Evolutionary conservation across 495 filamentous ascomycete species (phyloP).

Genomic region (Penicillium ochrochloron): DNA sequence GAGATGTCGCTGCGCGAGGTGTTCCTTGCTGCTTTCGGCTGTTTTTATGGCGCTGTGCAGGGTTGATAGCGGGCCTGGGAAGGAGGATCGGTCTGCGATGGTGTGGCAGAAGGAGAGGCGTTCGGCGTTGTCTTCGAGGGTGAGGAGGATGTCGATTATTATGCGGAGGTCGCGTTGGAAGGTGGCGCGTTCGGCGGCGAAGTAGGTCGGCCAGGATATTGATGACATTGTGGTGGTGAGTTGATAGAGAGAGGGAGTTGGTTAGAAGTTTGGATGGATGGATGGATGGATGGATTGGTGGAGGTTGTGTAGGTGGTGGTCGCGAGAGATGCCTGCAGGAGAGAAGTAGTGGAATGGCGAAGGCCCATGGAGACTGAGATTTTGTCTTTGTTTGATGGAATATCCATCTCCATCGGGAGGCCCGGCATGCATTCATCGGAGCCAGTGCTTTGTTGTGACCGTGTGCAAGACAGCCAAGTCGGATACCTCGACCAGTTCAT

Average conservation of each 20-base stretch:
- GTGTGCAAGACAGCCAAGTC: background rate
- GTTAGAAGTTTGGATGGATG: too few relatives aligned
- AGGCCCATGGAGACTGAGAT: too few relatives aligned
- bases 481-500: background rate
- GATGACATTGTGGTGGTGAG: background rate
- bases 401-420: background rate
- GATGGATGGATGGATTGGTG: background rate
- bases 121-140: background rate
- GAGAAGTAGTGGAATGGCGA: background rate
- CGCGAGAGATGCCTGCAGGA: background rate
- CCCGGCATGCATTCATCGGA: background rate
- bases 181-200: constrained; percentile 2
- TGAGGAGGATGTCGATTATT: constrained; percentile 1
- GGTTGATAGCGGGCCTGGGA: too few relatives aligned
- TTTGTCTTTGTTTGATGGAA: background rate
- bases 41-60: background rate
- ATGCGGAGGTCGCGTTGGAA: constrained; percentile 2
- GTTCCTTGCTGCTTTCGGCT: background rate
- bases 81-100: background rate
- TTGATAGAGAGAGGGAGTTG: too few relatives aligned
- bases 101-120: background rate
- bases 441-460: background rate
- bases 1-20: background rate
- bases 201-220: constrained; percentile 3
- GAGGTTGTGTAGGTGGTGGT: background rate